phyloP scores from a whole-genome alignment of 2,329 filamentous ascomycete species.

The Diaporthe destruens region DNA sequence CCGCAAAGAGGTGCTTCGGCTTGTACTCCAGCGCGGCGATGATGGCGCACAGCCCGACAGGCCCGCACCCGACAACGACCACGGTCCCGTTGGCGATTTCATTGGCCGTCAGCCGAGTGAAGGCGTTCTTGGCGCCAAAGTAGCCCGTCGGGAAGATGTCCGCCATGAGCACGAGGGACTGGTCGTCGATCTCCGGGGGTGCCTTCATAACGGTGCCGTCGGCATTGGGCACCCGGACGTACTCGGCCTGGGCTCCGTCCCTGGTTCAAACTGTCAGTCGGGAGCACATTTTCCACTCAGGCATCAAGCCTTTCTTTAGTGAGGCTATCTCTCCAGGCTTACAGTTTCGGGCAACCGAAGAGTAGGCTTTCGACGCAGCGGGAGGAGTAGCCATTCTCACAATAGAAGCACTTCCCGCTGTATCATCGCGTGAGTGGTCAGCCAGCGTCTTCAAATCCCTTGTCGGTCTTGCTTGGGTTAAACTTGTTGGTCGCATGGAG shows the following conservation, averaged over 20 bases:
- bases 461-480: too few species aligned
- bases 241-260: conserved; percentile 87
- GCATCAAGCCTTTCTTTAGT: neutral
- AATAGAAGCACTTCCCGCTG: conserved; percentile 85
- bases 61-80: conserved; percentile 87
- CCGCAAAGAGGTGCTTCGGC: conserved; percentile 81
- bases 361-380: conserved; percentile 78
- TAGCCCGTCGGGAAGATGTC: conserved; percentile 92
- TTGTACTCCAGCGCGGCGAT: conserved; percentile 81
- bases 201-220: conserved; percentile 85
- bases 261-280: conserved; percentile 14
- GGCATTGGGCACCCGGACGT: conserved; percentile 82
- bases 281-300: neutral
- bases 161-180: conserved; percentile 86
- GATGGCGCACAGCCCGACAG: conserved; percentile 86
- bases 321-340: neutral
- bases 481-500: neutral
- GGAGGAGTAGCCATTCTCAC: conserved; percentile 79
- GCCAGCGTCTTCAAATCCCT: neutral
- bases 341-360: conserved; percentile 75
- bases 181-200: conserved; percentile 77
- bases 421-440: neutral
- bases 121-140: conserved; percentile 84
- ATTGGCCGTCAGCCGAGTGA: conserved; percentile 64
- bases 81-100: conserved; percentile 76